phyloP scores from a whole-genome alignment of 2,329 filamentous ascomycete genomes.

The Colletotrichum acutatum region DNA sequence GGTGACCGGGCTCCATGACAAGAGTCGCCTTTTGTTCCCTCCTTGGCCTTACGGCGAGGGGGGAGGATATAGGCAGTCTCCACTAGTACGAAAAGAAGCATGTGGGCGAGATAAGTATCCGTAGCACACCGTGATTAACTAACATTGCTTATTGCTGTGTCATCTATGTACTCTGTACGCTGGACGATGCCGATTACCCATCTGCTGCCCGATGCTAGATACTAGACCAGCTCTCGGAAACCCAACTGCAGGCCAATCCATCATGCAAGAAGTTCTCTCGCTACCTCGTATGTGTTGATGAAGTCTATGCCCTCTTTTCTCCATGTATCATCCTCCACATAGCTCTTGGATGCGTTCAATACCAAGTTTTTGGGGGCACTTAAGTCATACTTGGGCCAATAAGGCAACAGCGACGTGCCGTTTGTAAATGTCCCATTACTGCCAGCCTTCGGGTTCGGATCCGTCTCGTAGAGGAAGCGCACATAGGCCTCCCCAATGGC shows the following conservation, averaged over 20 bases:
- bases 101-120: neutral
- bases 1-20: neutral
- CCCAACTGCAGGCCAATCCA: neutral
- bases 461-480: conserved; percentile 53
- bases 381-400: conserved; percentile 54
- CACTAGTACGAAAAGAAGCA: neutral
- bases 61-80: neutral
- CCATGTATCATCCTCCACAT: conserved; percentile 59
- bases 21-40: neutral
- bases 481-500: conserved; percentile 55
- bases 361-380: conserved; percentile 55
- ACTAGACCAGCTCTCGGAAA: no score
- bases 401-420: conserved; percentile 43
- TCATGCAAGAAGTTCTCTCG: conserved; percentile 47
- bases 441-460: conserved; percentile 50
- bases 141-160: neutral
- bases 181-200: neutral
- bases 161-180: neutral
- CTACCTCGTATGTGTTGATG: conserved; percentile 51
- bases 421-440: conserved; percentile 8
- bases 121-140: neutral
- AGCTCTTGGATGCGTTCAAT: conserved; percentile 54
- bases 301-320: conserved; percentile 58
- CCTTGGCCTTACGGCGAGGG: neutral
- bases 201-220: neutral